Base-by-base conservation (phyloP, 2,329 filamentous ascomycete species). In the Geoglossum cookeanum region DNA sequence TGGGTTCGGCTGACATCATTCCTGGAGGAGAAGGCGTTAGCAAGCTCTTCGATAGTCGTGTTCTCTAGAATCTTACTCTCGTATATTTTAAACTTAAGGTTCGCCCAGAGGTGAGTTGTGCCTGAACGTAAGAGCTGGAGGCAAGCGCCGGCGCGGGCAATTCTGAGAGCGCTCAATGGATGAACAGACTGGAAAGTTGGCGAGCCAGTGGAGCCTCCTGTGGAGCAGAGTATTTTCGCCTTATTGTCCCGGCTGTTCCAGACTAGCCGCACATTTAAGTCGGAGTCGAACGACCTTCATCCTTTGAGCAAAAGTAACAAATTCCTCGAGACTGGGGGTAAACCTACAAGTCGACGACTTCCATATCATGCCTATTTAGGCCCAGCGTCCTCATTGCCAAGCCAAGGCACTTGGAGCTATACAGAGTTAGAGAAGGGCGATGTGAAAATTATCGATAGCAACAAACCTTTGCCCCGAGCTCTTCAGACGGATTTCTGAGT, bases 41-140 rank as follows among this genome's bases (percentile, higher is more conserved):
- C 37, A 11, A 44, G 8, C 6, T 15, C n/a, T 39, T 44, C 17
- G 27, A n/a, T 35, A 6, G 22, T 17, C 11, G 30, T n/a, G 22
- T 35, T 37, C n/a, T 37, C 30, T 22, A 9, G 30, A 3, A 53
- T 17, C 54, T 47, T 44, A 55, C 54, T 44, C 33, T 55, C 54
- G 39, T 55, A 55, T 27, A 47, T 45, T 30, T 44, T 55, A 39
- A 55, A 55, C 22, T 45, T 55, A 6, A 55, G 54, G 17, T 47
- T 44, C 15, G 54, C 54, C 54, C 54, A 55, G 33, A 55, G 54
- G 29, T 45, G 37, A 27, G 39, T 42, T 22, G 35, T 55, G n/a
- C 54, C 54, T n/a, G 54, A 47, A 30, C 54, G 37, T 17, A 44
- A 39, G 13, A 55, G 15, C 3, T 55, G 54, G 15, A 55, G 32